Percentiles rank a stretch among this genome's conserved stretches.
Conservation (phyloP, 306 rosid species). For the Oemleria cerasiformis region DNA sequence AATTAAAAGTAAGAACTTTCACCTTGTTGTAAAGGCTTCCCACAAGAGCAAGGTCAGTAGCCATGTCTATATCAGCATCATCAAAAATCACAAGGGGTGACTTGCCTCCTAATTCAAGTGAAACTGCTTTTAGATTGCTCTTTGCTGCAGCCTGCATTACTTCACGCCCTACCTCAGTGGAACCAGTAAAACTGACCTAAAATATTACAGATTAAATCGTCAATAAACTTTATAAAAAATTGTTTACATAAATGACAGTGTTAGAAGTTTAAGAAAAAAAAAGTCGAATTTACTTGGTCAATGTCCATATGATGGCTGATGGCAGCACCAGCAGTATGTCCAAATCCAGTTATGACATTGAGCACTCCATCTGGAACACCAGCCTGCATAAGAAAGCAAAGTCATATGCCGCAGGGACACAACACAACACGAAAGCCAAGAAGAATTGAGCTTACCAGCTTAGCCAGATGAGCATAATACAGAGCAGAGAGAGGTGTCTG, state of each 20-base stretch:
- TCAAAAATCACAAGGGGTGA: constrained; percentile 77
- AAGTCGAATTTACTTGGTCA: constrained; percentile 50
- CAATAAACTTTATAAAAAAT: background rate
- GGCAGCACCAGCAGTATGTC: constrained; percentile 81
- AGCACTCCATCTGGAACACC: constrained; percentile 90
- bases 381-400: constrained; percentile 40
- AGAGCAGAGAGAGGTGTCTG: constrained; percentile 88
- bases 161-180: constrained; percentile 68
- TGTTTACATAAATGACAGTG: background rate
- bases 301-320: constrained; percentile 73
- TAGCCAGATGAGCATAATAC: constrained; percentile 72
- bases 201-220: background rate
- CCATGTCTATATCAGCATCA: constrained; percentile 69
- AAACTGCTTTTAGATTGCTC: constrained; percentile 73
- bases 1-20: background rate
- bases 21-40: constrained; percentile 72
- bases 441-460: constrained; percentile 36
- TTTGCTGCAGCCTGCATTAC: constrained; percentile 78
- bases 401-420: no score
- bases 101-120: constrained; percentile 90
- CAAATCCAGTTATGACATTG: constrained; percentile 78
- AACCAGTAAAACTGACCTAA: constrained; percentile 82
- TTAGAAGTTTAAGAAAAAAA: background rate
- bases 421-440: background rate
- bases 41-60: constrained; percentile 61